phyloP scores from a whole-genome alignment of 129 eudicot genomes.

The Helianthus tuberosus region DNA sequence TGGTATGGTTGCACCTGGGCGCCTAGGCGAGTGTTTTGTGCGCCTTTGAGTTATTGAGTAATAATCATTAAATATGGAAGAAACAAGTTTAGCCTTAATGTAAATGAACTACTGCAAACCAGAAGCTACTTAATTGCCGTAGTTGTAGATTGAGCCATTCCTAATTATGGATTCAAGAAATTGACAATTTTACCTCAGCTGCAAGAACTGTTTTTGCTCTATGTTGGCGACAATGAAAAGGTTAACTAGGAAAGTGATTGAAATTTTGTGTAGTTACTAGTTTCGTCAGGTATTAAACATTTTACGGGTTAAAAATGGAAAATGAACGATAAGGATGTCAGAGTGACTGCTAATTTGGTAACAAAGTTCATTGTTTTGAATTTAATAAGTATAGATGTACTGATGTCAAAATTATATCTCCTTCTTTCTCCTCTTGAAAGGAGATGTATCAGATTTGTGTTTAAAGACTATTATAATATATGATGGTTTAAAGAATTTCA shows the following conservation, averaged over 20 bases:
- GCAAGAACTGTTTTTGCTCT: background rate
- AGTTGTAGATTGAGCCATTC: background rate
- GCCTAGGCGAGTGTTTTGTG: too few relatives aligned
- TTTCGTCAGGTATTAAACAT: background rate
- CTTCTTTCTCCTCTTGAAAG: constrained; percentile 8
- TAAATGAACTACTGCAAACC: background rate
- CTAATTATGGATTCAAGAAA: background rate
- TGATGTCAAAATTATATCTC: background rate
- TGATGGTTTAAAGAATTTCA: constrained; percentile 16
- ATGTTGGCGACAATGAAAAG: constrained; percentile 10
- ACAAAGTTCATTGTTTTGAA: constrained; percentile 23
- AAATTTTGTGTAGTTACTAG: background rate
- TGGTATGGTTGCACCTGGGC: too few relatives aligned
- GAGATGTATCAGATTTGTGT: constrained; percentile 15
- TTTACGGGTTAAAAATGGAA: constrained; percentile 4
- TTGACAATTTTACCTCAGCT: background rate
- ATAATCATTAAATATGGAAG: background rate
- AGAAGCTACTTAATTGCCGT: background rate
- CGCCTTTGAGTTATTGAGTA: too few relatives aligned
- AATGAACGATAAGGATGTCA: constrained; percentile 5
- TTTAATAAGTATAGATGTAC: constrained; percentile 15
- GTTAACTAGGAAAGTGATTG: constrained; percentile 1
- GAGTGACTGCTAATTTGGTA: constrained; percentile 15
- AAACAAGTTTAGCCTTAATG: constrained; percentile 14
- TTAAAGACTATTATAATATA: background rate